phyloP scores from a whole-genome alignment of 2,329 filamentous ascomycete species.

The Helminthosporium solani region DNA sequence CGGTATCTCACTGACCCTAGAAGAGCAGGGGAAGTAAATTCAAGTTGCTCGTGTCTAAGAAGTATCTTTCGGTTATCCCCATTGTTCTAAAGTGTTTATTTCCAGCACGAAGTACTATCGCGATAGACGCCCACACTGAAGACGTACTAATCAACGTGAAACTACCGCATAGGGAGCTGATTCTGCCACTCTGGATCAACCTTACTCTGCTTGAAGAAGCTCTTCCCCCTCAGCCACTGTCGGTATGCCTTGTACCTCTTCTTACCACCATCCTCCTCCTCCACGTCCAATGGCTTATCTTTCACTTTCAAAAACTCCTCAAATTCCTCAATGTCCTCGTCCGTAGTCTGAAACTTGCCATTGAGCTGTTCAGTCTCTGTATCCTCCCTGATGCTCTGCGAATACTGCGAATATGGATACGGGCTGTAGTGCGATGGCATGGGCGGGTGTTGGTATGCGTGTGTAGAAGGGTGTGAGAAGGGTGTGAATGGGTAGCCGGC shows the following conservation, averaged over 20 bases:
- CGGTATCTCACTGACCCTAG: too few relatives aligned
- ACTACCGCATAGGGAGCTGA: slow-evolving; percentile 34
- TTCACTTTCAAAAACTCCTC: slow-evolving; percentile 72
- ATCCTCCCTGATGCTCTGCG: slow-evolving; percentile 1
- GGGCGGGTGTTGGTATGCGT: slow-evolving; percentile 22
- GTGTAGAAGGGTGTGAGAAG: slow-evolving; percentile 34
- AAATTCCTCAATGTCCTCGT: slow-evolving; percentile 72
- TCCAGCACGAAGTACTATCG: too few relatives aligned
- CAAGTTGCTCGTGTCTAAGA: too few relatives aligned
- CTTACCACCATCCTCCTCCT: slow-evolving; percentile 81
- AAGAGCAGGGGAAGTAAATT: too few relatives aligned
- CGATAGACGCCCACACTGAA: too few relatives aligned
- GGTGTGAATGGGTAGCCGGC: slow-evolving; percentile 25
- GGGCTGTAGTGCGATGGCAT: slow-evolving; percentile 6
- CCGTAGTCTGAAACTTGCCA: slow-evolving; percentile 52
- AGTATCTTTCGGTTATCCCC: too few relatives aligned
- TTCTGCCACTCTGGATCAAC: slow-evolving; percentile 52
- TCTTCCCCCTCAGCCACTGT: slow-evolving; percentile 94
- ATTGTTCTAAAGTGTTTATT: too few relatives aligned
- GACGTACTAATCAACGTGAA: too few relatives aligned
- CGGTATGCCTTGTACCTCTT: slow-evolving; percentile 96
- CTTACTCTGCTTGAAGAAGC: slow-evolving; percentile 83
- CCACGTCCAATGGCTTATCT: slow-evolving; percentile 84
- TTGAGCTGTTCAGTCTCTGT: background rate
- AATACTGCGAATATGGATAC: slow-evolving; percentile 16